A percentile compares a stretch with the other conserved stretches of the same genome.
These are phyloP conservation scores for Rachicladosporium sp. DNA, from an alignment of 2,329 filamentous ascomycete genomes.

Conservation along the genomic window DNA sequence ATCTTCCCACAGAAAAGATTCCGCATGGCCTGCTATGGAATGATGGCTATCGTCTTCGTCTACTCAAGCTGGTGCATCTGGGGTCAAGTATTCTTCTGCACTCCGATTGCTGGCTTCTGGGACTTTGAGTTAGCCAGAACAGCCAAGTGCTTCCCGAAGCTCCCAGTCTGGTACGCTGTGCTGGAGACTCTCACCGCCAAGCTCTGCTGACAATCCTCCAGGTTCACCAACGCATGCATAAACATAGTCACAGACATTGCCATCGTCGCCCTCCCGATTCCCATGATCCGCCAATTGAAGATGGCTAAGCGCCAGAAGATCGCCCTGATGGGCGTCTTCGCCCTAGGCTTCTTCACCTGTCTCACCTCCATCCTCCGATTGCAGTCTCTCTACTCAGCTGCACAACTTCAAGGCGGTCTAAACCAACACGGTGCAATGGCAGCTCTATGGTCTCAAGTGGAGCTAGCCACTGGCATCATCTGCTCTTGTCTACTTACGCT, in stretches of 20 bases:
- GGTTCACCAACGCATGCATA: conserved; percentile 25
- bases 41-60: conserved; percentile 21
- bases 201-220: conserved; percentile 4
- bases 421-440: conserved; percentile 17
- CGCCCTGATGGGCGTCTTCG: conserved; percentile 24
- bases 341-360: conserved; percentile 21
- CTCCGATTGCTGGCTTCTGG: conserved; percentile 33
- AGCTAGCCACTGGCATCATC: conserved; percentile 9
- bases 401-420: conserved; percentile 13
- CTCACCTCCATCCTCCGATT: conserved; percentile 22
- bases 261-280: conserved; percentile 23
- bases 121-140: conserved; percentile 5
- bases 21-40: conserved; percentile 14
- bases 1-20: conserved; percentile 20
- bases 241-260: conserved; percentile 27
- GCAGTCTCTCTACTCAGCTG: conserved; percentile 15
- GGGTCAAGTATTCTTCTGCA: conserved; percentile 29
- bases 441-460: conserved; percentile 5
- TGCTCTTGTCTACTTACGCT: conserved; percentile 19
- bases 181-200: neutral
- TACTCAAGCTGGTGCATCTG: conserved; percentile 24
- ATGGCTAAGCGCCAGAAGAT: conserved; percentile 22
- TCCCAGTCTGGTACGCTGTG: conserved; percentile 27
- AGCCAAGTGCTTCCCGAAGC: conserved; percentile 13
- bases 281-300: conserved; percentile 22